Conservation (phyloP, 805 yeast genomes). For the Yueomyces sinensis region DNA sequence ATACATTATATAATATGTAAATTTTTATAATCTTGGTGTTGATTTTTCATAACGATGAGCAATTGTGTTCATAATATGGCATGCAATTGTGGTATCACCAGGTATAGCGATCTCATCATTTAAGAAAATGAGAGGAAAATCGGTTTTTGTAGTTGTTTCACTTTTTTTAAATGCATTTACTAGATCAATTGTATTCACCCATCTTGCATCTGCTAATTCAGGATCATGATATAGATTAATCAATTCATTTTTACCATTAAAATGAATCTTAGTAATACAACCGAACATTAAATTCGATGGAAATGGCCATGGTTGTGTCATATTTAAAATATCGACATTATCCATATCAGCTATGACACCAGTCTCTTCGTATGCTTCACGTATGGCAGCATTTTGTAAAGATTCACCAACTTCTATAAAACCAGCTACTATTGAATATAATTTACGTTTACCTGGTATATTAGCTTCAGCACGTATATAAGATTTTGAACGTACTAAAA, state of each 20-base stretch:
- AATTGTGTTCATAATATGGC: constrained; percentile 11
- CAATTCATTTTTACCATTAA: constrained; percentile 48
- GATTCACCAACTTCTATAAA: constrained; percentile 94
- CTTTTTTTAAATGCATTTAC: constrained; percentile 24
- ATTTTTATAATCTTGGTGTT: too few relatives aligned
- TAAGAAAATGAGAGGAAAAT: constrained; percentile 11
- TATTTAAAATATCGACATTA: constrained; percentile 44
- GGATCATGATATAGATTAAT: constrained; percentile 72
- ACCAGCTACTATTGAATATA: constrained; percentile 87
- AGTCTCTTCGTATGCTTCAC: constrained; percentile 95
- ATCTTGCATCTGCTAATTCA: constrained; percentile 73
- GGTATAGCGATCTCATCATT: constrained; percentile 16
- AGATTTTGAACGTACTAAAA: constrained; percentile 60
- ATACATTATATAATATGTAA: too few relatives aligned
- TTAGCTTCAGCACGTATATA: constrained; percentile 24
- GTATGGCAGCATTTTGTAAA: constrained; percentile 70
- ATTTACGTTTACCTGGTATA: constrained; percentile 24
- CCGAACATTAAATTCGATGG: constrained; percentile 93
- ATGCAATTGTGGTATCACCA: constrained; percentile 21
- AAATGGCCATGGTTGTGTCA: constrained; percentile 96
- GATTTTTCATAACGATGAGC: neutral
- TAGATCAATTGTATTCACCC: constrained; percentile 57
- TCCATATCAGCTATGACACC: constrained; percentile 51
- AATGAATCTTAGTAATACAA: constrained; percentile 67
- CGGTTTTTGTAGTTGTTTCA: constrained; percentile 10